Percentiles rank a stretch among this genome's conserved stretches.
phyloP scores from a whole-genome alignment of 228 moss, liverwort and hornwort species.

The Sphagnum magellanicum region DNA sequence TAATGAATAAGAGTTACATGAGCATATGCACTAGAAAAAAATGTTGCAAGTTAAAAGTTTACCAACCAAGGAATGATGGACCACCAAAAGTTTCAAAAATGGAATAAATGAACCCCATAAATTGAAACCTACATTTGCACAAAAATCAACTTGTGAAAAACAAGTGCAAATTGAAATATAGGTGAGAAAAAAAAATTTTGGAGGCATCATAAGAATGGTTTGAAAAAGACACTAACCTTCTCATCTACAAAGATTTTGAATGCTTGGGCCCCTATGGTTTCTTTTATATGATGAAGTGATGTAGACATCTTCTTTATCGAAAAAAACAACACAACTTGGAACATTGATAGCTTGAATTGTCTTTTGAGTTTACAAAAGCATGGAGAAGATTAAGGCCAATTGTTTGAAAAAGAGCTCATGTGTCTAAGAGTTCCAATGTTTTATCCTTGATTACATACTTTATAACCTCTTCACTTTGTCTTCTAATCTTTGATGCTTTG shows the following conservation, averaged over 20 bases:
- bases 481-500: constrained; percentile 60
- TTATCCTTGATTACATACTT: constrained; percentile 72
- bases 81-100: constrained; percentile 76
- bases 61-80: constrained; percentile 83
- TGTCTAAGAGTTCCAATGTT: constrained; percentile 56
- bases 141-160: background rate
- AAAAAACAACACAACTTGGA: constrained; percentile 6
- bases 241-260: constrained; percentile 63
- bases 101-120: constrained; percentile 55
- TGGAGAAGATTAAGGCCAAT: constrained; percentile 65
- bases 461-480: constrained; percentile 56
- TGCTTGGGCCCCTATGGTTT: constrained; percentile 60
- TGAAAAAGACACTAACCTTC: constrained; percentile 25
- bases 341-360: constrained; percentile 13
- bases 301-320: constrained; percentile 57
- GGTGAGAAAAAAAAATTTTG: background rate
- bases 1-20: background rate
- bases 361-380: constrained; percentile 59
- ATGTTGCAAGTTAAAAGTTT: background rate
- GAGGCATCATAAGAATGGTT: background rate
- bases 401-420: constrained; percentile 69
- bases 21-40: background rate
- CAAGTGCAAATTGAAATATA: background rate
- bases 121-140: constrained; percentile 35
- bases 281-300: constrained; percentile 76